Base-by-base conservation (phyloP, 176 grass and related monocot genomes). In the Carex scoparia region DNA sequence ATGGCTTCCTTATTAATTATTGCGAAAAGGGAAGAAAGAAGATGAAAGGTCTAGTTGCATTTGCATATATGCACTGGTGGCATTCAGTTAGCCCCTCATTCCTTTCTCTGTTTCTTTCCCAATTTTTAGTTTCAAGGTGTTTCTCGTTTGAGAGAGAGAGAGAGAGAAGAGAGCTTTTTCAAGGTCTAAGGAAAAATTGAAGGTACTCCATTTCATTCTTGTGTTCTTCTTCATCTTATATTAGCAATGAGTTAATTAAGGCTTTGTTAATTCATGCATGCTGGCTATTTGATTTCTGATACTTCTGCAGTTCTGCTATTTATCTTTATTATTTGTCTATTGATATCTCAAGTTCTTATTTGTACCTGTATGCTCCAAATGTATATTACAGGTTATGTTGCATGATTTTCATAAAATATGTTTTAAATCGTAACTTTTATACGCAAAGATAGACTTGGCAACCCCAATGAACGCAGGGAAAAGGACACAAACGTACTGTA, bases 1-100 rank as follows among this genome's bases (percentile, higher is more conserved):
- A 74, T 58, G 30, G 60, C 40, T 83, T 65, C 31, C 76, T 62
- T 89, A 59, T 81, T 88, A 85, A 85, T 85, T 80, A 85, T 10
- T 31, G 51, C 7, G 40, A 37, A 61, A 81, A 30, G 76, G 66
- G 28, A 13, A 70, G 23, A 32, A 14, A 38, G 49, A 33, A 33
- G 51, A 74, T 58, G 10, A 40, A 61, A 73, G 65, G 71, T 23
- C 56, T 14, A 79, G 42, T 1, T 46, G 4, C 4, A 46, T 35
- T 13, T 78, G 58, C 7, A 54, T 70, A 57, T 42, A 59, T 86
- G 60, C 64, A 86, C 68, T 79, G 69, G 49, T 90, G 80, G 60
- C 80, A 80, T 84, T 65, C 40, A 80, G 3, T 61, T 61, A 55
- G 23, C 80, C 88, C 16, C 40, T 70, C 85, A 69, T 80, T 46